Conservation (phyloP, 805 yeast species). For the Candida insectorum region DNA sequence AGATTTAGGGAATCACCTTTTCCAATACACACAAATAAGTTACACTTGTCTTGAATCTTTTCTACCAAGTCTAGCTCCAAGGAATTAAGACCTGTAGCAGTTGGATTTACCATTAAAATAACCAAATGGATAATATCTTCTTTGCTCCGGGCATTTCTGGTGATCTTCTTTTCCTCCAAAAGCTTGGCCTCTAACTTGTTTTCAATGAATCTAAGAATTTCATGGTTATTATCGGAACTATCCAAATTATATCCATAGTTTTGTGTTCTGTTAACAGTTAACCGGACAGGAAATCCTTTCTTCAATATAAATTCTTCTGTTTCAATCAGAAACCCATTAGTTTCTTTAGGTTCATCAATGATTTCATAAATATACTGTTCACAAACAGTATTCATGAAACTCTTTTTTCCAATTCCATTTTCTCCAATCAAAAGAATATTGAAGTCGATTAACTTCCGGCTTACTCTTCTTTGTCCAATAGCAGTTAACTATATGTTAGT, state of each 20-base stretch:
- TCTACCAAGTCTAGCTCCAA: constrained; percentile 10
- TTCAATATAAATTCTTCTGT: constrained; percentile 3
- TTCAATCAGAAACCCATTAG: background rate
- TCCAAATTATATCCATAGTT: constrained; percentile 24
- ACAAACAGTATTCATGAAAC: constrained; percentile 76
- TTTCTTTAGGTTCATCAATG: background rate
- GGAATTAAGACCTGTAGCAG: constrained; percentile 6
- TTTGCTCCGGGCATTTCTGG: constrained; percentile 2
- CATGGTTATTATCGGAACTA: constrained; percentile 13
- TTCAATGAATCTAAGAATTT: constrained; percentile 9
- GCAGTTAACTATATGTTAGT: constrained; percentile 4
- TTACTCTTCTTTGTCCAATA: constrained; percentile 9
- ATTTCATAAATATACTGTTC: constrained; percentile 26
- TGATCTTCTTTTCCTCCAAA: constrained; percentile 10
- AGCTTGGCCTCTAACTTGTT: constrained; percentile 8
- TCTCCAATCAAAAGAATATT: constrained; percentile 34
- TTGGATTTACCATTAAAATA: constrained; percentile 9
- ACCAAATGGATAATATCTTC: constrained; percentile 12
- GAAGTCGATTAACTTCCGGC: constrained; percentile 13
- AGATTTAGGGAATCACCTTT: constrained; percentile 10
- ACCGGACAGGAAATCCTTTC: constrained; percentile 22
- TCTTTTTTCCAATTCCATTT: constrained; percentile 57
- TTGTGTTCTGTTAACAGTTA: constrained; percentile 18
- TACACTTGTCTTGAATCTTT: constrained; percentile 9
- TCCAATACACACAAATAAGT: constrained; percentile 9